Conservation (phyloP, 768 basidiomycete species). For the Rhizopogon vesiculosus region DNA sequence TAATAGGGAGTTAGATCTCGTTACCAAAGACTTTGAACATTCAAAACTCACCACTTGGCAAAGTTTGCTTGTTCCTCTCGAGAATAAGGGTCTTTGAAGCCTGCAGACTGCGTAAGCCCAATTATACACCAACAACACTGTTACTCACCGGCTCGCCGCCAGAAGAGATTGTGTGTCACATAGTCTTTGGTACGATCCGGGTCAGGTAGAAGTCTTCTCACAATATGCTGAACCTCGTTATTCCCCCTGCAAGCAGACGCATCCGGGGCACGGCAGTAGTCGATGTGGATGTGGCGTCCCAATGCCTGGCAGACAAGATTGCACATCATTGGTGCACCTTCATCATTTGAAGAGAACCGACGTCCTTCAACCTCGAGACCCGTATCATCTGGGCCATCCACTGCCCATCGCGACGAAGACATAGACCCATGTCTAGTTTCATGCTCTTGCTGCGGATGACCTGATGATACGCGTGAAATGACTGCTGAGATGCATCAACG, state of each 20-base stretch:
- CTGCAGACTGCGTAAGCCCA: conserved; percentile 21
- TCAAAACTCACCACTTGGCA: conserved; percentile 41
- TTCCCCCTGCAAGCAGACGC: conserved; percentile 32
- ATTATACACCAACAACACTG: too few species aligned
- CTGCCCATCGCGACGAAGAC: conserved; percentile 51
- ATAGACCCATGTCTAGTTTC: conserved; percentile 64
- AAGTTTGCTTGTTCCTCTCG: conserved; percentile 53
- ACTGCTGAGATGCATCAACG: neutral
- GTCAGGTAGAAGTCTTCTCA: conserved; percentile 36
- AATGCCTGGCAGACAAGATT: conserved; percentile 49
- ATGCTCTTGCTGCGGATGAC: conserved; percentile 55
- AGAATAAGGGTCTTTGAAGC: conserved; percentile 62
- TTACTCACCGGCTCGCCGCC: conserved; percentile 51
- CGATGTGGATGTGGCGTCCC: conserved; percentile 57
- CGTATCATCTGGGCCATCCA: conserved; percentile 48
- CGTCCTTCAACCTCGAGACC: conserved; percentile 50
- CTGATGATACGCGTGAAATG: conserved; percentile 21
- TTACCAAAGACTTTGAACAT: too few species aligned
- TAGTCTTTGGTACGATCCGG: conserved; percentile 47
- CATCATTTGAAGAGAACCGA: conserved; percentile 48
- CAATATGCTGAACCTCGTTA: conserved; percentile 43
- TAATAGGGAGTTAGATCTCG: conserved; percentile 10
- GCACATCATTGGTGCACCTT: conserved; percentile 63
- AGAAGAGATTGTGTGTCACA: conserved; percentile 49
- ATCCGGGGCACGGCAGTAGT: conserved; percentile 44